Percentiles rank a stretch among this genome's conserved stretches.
phyloP scores from a whole-genome alignment of 2,329 filamentous ascomycete species.

The Rhexocercosporidium sp. region DNA sequence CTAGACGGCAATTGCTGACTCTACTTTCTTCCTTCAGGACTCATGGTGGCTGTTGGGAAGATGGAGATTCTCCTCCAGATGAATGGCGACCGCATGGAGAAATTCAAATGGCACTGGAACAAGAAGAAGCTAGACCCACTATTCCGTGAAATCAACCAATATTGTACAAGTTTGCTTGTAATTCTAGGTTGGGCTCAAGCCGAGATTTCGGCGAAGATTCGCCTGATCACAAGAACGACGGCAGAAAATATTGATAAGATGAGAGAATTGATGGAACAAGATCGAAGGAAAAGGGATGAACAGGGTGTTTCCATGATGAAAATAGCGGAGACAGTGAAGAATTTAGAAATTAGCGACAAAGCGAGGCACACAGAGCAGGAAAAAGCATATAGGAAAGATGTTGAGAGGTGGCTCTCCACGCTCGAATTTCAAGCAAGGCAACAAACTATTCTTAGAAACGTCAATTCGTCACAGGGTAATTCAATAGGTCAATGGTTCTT shows the following conservation, averaged over 20 bases:
- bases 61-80: constrained; percentile 13
- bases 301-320: not conserved
- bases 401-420: constrained; percentile 30
- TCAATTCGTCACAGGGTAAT: not conserved
- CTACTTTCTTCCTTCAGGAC: not conserved
- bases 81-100: constrained; percentile 17
- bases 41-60: constrained; percentile 12
- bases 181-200: constrained; percentile 8
- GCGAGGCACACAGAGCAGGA: not conserved
- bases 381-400: constrained; percentile 20
- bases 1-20: too few relatives aligned
- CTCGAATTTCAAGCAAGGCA: constrained; percentile 25
- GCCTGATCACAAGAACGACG: constrained; percentile 9
- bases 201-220: constrained; percentile 9
- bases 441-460: constrained; percentile 8
- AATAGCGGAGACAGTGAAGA: constrained; percentile 9
- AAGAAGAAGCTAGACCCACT: constrained; percentile 23
- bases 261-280: not conserved
- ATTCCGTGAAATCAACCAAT: constrained; percentile 19
- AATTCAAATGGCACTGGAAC: constrained; percentile 28
- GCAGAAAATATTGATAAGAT: constrained; percentile 1
- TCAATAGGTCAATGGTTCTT: constrained; percentile 23
- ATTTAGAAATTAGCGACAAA: constrained; percentile 4
- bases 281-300: not conserved
- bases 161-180: constrained; percentile 15